Conservation (phyloP, 2,329 filamentous ascomycete species). For the Claviceps fusiformis region DNA sequence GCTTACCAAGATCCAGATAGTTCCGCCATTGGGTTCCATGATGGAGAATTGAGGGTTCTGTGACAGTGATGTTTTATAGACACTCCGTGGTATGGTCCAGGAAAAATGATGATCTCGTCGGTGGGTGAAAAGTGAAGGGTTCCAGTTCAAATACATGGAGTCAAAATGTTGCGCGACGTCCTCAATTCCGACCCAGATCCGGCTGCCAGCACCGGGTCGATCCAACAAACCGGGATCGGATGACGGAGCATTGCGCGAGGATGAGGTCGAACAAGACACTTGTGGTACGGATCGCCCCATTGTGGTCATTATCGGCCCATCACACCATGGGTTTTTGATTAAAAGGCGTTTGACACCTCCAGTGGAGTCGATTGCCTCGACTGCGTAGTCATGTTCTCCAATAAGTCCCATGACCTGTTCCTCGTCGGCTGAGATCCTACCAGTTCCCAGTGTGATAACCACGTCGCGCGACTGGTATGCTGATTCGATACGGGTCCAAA, state of each 20-base stretch:
- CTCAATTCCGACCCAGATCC: conserved; percentile 86
- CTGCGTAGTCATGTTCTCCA: conserved; percentile 86
- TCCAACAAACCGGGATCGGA: neutral
- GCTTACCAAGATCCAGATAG: conserved; percentile 72
- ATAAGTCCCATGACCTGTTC: conserved; percentile 72
- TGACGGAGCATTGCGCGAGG: neutral
- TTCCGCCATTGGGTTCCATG: conserved; percentile 40
- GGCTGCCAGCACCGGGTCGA: conserved; percentile 39
- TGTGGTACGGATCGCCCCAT: conserved; percentile 7
- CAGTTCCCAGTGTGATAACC: conserved; percentile 81
- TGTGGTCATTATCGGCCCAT: conserved; percentile 54
- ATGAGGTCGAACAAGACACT: conserved; percentile 8
- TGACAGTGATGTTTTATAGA: conserved; percentile 40
- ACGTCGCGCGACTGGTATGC: conserved; percentile 69
- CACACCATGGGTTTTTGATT: conserved; percentile 92
- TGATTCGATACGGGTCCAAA: conserved; percentile 66
- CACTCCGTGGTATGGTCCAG: conserved; percentile 52
- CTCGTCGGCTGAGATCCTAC: conserved; percentile 61
- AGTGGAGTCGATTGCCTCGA: conserved; percentile 60
- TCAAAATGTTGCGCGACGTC: conserved; percentile 86
- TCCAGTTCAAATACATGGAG: conserved; percentile 96
- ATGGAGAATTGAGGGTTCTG: conserved; percentile 63
- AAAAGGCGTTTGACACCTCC: conserved; percentile 54
- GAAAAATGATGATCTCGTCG: conserved; percentile 83
- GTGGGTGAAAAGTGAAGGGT: conserved; percentile 65